Conservation (phyloP, 2,329 filamentous ascomycete genomes). For the Sordariomycetes sp. region DNA sequence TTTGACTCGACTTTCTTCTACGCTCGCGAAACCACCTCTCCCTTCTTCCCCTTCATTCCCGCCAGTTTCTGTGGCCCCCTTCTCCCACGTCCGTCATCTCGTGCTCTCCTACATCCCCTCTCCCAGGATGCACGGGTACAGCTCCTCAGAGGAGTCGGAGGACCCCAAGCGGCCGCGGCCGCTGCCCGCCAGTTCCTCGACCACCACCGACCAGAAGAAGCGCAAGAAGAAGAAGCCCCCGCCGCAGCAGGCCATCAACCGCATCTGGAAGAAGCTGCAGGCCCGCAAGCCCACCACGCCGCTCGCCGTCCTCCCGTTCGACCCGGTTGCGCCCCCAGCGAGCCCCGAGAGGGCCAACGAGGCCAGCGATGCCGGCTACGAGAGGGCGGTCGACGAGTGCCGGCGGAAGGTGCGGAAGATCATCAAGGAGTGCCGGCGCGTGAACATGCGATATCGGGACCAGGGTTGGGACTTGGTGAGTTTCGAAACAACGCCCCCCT, state of each 20-base stretch:
- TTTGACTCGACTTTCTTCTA: not conserved
- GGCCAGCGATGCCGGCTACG: slow-evolving; percentile 48
- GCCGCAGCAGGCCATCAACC: slow-evolving; percentile 56
- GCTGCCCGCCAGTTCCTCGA: slow-evolving; percentile 20
- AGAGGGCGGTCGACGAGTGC: slow-evolving; percentile 54
- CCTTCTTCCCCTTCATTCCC: not conserved
- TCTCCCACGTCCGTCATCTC: not conserved
- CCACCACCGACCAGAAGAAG: slow-evolving; percentile 25
- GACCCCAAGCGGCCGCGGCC: slow-evolving; percentile 27
- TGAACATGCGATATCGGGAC: slow-evolving; percentile 73
- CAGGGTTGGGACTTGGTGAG: slow-evolving; percentile 47
- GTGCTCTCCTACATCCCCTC: not conserved
- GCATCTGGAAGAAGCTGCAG: slow-evolving; percentile 53
- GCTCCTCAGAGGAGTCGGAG: slow-evolving; percentile 38
- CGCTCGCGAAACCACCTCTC: not conserved
- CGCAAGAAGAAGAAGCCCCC: slow-evolving; percentile 48
- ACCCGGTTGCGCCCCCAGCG: slow-evolving; percentile 41
- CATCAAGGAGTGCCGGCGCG: slow-evolving; percentile 53
- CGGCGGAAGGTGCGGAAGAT: slow-evolving; percentile 51
- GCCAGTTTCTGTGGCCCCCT: not conserved
- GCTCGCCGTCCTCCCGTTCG: slow-evolving; percentile 53
- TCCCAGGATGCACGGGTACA: slow-evolving; percentile 30
- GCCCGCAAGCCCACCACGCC: slow-evolving; percentile 53
- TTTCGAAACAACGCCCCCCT: slow-evolving; percentile 8
- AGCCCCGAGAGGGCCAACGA: slow-evolving; percentile 46